These are phyloP conservation scores for Gryganskiella cystojenkinii DNA, from an alignment of 192 early-diverging fungal genomes.

Conservation along the genomic window DNA sequence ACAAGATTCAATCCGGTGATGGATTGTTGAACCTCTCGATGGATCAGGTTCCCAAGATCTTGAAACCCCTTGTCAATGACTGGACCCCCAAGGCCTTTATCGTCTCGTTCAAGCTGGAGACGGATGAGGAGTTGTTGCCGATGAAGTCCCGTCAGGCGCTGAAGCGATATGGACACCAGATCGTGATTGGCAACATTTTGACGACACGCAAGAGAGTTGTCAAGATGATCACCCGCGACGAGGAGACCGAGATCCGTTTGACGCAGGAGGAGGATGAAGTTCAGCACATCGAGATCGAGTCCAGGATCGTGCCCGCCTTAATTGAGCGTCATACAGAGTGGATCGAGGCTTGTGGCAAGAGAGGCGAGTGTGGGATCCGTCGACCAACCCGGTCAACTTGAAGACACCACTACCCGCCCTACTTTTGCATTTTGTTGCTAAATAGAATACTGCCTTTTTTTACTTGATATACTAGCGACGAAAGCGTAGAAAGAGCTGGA, in stretches of 20 bases:
- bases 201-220: conserved; percentile 89
- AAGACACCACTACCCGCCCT: too few relatives aligned
- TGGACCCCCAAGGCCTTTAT: conserved; percentile 92
- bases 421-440: too few relatives aligned
- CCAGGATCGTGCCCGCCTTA: conserved; percentile 76
- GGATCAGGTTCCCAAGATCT: conserved; percentile 98
- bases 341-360: conserved; percentile 62
- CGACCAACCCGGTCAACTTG: too few relatives aligned
- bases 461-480: too few relatives aligned
- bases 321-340: conserved; percentile 72
- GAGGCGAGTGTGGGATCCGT: conserved; percentile 25
- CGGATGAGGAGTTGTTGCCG: conserved; percentile 83
- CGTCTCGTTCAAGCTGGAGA: conserved; percentile 99
- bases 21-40: conserved; percentile 88
- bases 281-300: conserved; percentile 84
- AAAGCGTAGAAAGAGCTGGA: too few relatives aligned
- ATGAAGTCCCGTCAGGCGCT: conserved; percentile 85
- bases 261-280: conserved; percentile 61
- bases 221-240: conserved; percentile 65
- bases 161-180: conserved; percentile 92
- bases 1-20: conserved; percentile 96
- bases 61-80: conserved; percentile 91
- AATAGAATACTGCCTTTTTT: too few relatives aligned
- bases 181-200: conserved; percentile 97
- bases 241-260: conserved; percentile 60